phyloP scores from a whole-genome alignment of 2,329 filamentous ascomycete genomes.

The Aspergillus brasiliensis region DNA sequence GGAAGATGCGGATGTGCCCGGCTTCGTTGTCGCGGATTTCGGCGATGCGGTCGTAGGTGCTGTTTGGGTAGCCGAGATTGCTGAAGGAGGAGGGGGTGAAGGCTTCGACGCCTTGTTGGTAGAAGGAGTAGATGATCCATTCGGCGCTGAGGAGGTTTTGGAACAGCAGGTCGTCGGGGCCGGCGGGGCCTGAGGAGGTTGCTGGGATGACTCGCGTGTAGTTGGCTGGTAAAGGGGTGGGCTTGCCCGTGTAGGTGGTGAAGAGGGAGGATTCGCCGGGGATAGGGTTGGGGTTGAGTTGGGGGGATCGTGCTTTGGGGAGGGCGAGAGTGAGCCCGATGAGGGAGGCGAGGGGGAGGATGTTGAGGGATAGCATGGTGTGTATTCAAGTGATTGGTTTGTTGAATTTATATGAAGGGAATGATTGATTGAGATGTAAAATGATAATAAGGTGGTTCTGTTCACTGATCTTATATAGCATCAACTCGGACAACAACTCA shows the following conservation, averaged over 20 bases:
- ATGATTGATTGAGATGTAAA: not conserved
- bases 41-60: not conserved
- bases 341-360: not conserved
- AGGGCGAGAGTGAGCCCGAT: not conserved
- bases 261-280: not conserved
- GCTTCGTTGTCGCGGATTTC: conserved; percentile 1
- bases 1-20: conserved; percentile 1
- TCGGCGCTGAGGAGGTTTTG: not conserved
- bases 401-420: not conserved
- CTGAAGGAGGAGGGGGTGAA: not conserved
- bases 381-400: not conserved
- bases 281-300: not conserved
- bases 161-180: not conserved
- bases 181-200: not conserved
- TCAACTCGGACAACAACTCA: too few species aligned
- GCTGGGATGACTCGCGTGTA: not conserved
- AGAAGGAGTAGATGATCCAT: not conserved
- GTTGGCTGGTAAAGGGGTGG: not conserved
- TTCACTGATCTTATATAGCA: too few species aligned
- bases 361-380: not conserved
- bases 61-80: not conserved
- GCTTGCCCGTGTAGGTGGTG: not conserved
- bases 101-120: not conserved
- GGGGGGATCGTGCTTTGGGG: not conserved
- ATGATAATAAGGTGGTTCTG: not conserved